Evolutionary conservation across 1,284 basidiomycete genomes (phyloP), one percentile per base, ranked within the genome.

Genomic region (Rhodotorula sp.): DNA sequence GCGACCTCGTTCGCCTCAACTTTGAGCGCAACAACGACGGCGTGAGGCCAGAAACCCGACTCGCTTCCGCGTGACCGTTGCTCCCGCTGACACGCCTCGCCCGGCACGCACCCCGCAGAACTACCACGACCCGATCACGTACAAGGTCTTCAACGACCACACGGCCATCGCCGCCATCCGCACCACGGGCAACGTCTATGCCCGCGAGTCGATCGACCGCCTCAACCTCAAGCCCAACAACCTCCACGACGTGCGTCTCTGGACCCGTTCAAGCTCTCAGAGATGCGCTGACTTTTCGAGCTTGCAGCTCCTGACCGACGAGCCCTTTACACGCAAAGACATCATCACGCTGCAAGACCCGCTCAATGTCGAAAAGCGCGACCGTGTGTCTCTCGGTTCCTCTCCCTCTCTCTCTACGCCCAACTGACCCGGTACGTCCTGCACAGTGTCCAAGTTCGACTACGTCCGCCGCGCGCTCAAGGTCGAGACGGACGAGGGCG

Each of bases 1-100:
- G 88, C 7, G 90, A 95, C 72, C 87, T 99, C 59, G 90, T 97
- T 74, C 89, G 89, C 66, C 87, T 99, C 61, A 89, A 97, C 80
- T 98, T 98, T 79, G 89, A 89, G 61, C 82, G 84, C 74, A 82
- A 79, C 68, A 66, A 73, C 41, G 71, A 80, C 44, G 79, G 71
- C 25, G 68, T 69, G 25, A 21, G 69, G 41, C 16, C 42, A 50
- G 13, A 23, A 56, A 34, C 41, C 3, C 16, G 7, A 9, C 41
- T 59, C 25, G 16, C 23, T 46, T 10, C 50, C 16, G 54, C 45
- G 19, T 10, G 12, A 12, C 17, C 50, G 8, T 48, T 50, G 17
- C 46, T 19, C 49, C 25, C 52, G 17, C 50, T 46, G 14, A 57
- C 46, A 4, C 53, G 9, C 7, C 13, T 12, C 19, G 19, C 27